Evolutionary conservation across 139 green algal genomes (phyloP), one percentile per base, ranked within the genome.

Genomic region (Pleodorina starrii): DNA sequence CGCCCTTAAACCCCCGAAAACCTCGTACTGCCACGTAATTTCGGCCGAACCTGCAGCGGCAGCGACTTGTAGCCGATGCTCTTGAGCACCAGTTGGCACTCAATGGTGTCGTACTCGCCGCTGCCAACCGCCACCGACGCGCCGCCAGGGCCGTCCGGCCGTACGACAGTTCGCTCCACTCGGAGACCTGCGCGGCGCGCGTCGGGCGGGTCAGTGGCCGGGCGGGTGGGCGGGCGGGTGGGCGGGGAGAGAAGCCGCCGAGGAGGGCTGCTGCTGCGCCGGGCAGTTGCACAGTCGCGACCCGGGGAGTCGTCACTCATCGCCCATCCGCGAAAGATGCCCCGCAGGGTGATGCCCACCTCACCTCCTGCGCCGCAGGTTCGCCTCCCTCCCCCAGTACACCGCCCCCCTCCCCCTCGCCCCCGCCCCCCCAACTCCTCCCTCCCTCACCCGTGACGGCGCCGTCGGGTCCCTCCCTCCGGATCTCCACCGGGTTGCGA

Each of bases 51-150:
- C 63, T 88, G 50, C 72, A 98, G 54, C 29, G 94, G 94, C 82
- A 95, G 69, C 0, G 91, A 93, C 51, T 88, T 89, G 92, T 98
- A 98, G 23, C 97, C 97, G 19, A 99, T 97, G 92, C 92, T 96
- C 72, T 94, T 94, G 19, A 99, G 92, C 43, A 98, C 91, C 77
- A 98, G 81, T 80, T 97, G 91, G 74, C 92, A 93, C 1, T 84
- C 84, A n/a, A 97, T 90, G 19, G 66, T 84, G 73, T 96, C 93
- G 43, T 90, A 93, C 60, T 94, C 79, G 25, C 96, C 96, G 14
- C 93, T 97, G 60, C 94, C 95, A 0, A 95, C 86, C 12, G 95
- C 92, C 5, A 90, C 78, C n/a, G 81, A 4, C 27, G 60, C 10
- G 32, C 85, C 84, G 23, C 88, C 85, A 1, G 29, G 66, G 72